Evolutionary conservation across 192 early-diverging fungal species (phyloP), one percentile per base, ranked within the genome.

Genomic region (Helicostylum pulchrum): DNA sequence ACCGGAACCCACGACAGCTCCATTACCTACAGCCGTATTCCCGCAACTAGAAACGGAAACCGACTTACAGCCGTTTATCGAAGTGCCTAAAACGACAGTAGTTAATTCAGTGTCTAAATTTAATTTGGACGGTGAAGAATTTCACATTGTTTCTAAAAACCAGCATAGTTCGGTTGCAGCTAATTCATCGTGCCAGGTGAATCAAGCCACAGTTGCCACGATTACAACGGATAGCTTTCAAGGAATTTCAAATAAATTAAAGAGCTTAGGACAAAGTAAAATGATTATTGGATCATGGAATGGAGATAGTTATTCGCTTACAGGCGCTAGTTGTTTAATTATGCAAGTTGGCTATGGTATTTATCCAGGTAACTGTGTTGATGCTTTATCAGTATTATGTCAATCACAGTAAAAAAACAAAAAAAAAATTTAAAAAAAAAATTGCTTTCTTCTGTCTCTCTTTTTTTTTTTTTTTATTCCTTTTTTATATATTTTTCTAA

Each of bases 271-370:
- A 36, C 42, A 43, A 12, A 34, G 39, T 43, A 42, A 44, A 9
- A 39, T 64, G 15, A 21, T 53, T 3, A 64, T 64, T 32, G 51
- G 51, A n/a, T 26, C 31, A 43, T 64, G 62, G 62, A 64, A 64
- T 64, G 51, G 62, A 23, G 51, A 64, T 26, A 23, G 4, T 26
- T 64, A 54, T 53, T 19, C 20, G 1, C 8, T 53, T 12, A 51
- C 4, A 30, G 62, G 51, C 4, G 12, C 17, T 8, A 42, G 23
- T 30, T 64, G 62, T 53, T 50, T 64, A 19, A 7, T 64, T 23
- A 6, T 64, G 11, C 48, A 44, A 15, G 30, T 23, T 14, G 50
- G 26, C 14, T 43, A 34, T 34, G 62, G 62, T n/a, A 42, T 64
- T n/a, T 64, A 43, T 23, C 42, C 51, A 34, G 30, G 30, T 9